These are phyloP conservation scores for Colletotrichum coccodes DNA, from an alignment of 2,329 filamentous ascomycete species.

Conservation along the genomic window DNA sequence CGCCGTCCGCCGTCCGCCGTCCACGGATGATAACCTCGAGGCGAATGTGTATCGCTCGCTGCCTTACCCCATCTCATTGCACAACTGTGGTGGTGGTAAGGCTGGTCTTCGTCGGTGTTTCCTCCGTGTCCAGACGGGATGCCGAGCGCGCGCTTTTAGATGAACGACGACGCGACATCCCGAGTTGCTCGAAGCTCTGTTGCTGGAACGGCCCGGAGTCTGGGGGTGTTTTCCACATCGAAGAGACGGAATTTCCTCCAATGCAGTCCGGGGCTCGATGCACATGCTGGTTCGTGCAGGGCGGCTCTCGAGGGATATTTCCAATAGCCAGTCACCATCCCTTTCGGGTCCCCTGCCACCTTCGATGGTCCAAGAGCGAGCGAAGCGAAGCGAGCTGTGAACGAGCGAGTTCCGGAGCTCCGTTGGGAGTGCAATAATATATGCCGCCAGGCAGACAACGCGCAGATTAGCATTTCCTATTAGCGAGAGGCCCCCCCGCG, in stretches of 20 bases:
- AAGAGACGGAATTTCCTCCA: slow-evolving; percentile 28
- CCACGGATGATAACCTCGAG: slow-evolving; percentile 23
- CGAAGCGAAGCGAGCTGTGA: slow-evolving; percentile 16
- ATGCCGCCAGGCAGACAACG: slow-evolving; percentile 7
- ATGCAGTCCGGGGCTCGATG: slow-evolving; percentile 19
- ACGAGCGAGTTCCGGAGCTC: slow-evolving; percentile 27
- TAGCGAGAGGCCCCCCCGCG: slow-evolving; percentile 20
- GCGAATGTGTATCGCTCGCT: slow-evolving; percentile 25
- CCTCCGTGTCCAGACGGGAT: slow-evolving; percentile 6
- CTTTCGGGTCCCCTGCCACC: background rate
- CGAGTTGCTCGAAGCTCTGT: slow-evolving; percentile 18
- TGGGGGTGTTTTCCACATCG: slow-evolving; percentile 16
- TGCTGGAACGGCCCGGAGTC: slow-evolving; percentile 21
- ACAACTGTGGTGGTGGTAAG: background rate
- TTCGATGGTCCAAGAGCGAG: background rate
- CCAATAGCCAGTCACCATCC: background rate
- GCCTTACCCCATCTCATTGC: background rate
- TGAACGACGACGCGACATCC: background rate
- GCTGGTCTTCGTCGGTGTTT: slow-evolving; percentile 1
- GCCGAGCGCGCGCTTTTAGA: slow-evolving; percentile 10
- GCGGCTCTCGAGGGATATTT: slow-evolving; percentile 7
- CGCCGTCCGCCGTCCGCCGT: slow-evolving; percentile 12
- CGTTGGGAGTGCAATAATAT: slow-evolving; percentile 22
- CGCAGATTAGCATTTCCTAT: slow-evolving; percentile 11
- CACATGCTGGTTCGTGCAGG: slow-evolving; percentile 23